Conservation (phyloP, 129 eudicot genomes). For the Flaveria brownii region DNA sequence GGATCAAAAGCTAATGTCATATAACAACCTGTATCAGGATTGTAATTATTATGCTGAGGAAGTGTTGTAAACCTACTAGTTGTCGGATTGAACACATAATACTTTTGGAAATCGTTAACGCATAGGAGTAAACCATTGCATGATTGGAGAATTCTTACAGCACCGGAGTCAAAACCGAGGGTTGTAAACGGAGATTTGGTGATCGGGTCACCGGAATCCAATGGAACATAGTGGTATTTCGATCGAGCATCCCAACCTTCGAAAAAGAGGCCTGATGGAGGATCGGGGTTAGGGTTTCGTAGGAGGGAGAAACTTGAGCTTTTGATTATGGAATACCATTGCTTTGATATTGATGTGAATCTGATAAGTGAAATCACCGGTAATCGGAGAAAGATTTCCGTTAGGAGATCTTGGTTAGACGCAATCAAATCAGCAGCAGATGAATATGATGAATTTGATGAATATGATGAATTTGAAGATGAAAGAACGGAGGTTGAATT, state of each 20-base stretch:
- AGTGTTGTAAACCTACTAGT: constrained; percentile 28
- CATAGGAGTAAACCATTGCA: constrained; percentile 44
- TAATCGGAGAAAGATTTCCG: constrained; percentile 30
- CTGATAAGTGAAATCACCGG: constrained; percentile 35
- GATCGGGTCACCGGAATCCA: constrained; percentile 15
- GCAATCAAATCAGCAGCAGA: constrained; percentile 32
- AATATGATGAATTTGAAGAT: constrained; percentile 6
- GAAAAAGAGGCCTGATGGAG: constrained; percentile 33
- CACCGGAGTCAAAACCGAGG: constrained; percentile 31
- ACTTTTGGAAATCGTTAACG: constrained; percentile 29
- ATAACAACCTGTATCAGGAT: constrained; percentile 25
- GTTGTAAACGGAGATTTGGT: constrained; percentile 30
- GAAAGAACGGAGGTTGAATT: constrained; percentile 16
- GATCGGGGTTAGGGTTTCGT: constrained; percentile 29
- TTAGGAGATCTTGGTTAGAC: constrained; percentile 35
- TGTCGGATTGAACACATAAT: constrained; percentile 42
- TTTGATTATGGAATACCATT: constrained; percentile 35
- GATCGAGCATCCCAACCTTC: constrained; percentile 42
- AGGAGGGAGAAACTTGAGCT: constrained; percentile 3
- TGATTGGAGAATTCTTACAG: constrained; percentile 31
- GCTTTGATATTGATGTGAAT: constrained; percentile 37
- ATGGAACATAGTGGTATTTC: constrained; percentile 33
- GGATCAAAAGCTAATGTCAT: constrained; percentile 45
- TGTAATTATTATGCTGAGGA: constrained; percentile 29
- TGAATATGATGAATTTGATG: constrained; percentile 14